These are phyloP conservation scores for Suillus occidentalis DNA, from an alignment of 768 basidiomycete species.

Conservation along the genomic window DNA sequence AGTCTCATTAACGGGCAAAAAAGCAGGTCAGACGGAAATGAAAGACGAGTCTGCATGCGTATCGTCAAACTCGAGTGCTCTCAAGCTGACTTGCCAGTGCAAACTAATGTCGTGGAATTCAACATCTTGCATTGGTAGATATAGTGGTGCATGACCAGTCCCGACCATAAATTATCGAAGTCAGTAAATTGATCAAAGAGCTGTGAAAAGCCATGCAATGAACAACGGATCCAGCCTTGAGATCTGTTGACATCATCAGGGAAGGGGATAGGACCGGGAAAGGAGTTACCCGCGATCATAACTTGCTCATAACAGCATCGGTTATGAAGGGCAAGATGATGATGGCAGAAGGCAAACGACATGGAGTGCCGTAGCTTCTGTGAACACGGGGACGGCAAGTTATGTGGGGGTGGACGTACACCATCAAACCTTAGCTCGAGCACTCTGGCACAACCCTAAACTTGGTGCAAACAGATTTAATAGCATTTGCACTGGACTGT, in stretches of 20 bases:
- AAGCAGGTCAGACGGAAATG: too few relatives aligned
- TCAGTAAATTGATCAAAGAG: not conserved
- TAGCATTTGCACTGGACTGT: not conserved
- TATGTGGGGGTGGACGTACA: not conserved
- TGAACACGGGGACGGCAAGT: not conserved
- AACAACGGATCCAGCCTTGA: not conserved
- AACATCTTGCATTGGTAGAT: not conserved
- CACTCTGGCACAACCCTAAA: not conserved
- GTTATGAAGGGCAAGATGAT: not conserved
- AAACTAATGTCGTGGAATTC: not conserved
- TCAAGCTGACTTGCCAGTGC: not conserved
- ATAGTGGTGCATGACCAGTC: not conserved
- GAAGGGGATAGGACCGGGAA: not conserved
- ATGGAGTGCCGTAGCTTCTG: not conserved
- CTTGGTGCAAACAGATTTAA: not conserved
- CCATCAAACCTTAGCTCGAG: conserved; percentile 1
- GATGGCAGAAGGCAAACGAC: not conserved
- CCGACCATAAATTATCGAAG: too few relatives aligned
- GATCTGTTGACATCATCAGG: not conserved
- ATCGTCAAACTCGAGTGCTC: not conserved
- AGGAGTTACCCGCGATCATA: not conserved
- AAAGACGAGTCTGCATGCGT: not conserved
- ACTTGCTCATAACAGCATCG: not conserved
- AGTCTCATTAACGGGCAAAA: not conserved
- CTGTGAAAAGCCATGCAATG: not conserved